These are phyloP conservation scores for Cardamine chenopodiifolia DNA, from an alignment of 345 rosid species.

Conservation along the genomic window DNA sequence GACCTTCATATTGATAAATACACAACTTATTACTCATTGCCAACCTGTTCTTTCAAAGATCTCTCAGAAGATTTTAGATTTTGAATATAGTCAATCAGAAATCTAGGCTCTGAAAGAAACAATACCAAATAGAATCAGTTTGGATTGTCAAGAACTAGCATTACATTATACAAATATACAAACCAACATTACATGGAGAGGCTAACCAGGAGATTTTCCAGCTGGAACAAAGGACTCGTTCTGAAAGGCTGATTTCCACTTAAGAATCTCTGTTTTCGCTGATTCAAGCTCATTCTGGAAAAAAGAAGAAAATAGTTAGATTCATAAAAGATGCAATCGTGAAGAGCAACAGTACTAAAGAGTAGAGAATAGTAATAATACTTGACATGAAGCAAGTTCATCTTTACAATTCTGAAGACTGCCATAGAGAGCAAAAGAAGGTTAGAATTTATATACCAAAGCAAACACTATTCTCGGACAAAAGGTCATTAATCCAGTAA, in stretches of 20 bases:
- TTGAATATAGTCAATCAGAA: constrained; percentile 73
- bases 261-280: constrained; percentile 73
- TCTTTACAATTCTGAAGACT: constrained; percentile 83
- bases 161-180: constrained; percentile 17
- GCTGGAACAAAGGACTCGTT: constrained; percentile 66
- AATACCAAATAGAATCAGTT: constrained; percentile 23
- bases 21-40: constrained; percentile 22
- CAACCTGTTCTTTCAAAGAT: constrained; percentile 82
- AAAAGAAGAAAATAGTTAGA: background rate
- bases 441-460: constrained; percentile 10
- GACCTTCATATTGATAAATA: constrained; percentile 8
- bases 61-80: constrained; percentile 82
- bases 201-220: constrained; percentile 81
- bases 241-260: constrained; percentile 86
- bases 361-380: constrained; percentile 43
- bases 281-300: constrained; percentile 71
- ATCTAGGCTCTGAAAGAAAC: constrained; percentile 67
- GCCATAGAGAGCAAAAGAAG: constrained; percentile 39
- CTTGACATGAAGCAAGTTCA: constrained; percentile 74
- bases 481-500: background rate
- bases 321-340: background rate
- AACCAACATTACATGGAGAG: constrained; percentile 19
- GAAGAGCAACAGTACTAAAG: background rate
- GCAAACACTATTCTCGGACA: background rate
- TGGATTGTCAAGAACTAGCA: background rate